A percentile compares a stretch with the other conserved stretches of the same genome.
These are phyloP conservation scores for Eustoma russellianum DNA, from an alignment of 257 asterid genomes.

Conservation along the genomic window DNA sequence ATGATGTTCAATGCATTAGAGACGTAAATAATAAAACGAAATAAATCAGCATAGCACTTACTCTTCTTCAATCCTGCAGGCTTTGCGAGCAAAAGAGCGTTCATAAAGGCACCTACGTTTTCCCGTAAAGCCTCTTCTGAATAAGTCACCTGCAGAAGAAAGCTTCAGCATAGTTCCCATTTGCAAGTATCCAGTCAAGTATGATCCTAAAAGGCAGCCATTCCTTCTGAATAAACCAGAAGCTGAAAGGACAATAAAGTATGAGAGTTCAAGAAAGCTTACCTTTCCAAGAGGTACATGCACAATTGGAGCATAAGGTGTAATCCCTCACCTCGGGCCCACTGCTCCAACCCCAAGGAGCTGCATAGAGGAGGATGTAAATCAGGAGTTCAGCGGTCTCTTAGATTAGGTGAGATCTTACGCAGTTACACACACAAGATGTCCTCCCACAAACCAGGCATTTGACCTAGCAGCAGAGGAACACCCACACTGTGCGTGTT, in stretches of 20 bases:
- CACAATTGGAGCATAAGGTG: no score
- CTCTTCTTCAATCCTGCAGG: conserved; percentile 95
- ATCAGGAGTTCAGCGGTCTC: no score
- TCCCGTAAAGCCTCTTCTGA: conserved; percentile 74
- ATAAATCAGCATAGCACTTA: conserved; percentile 30
- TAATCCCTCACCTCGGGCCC: no score
- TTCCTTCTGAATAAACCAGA: neutral
- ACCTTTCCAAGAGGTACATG: no score
- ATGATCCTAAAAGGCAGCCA: conserved; percentile 3
- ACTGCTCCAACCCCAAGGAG: no score
- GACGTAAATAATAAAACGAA: conserved; percentile 5
- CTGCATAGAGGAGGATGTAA: no score
- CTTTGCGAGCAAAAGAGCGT: conserved; percentile 82
- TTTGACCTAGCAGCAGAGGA: no score
- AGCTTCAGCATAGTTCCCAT: conserved; percentile 1
- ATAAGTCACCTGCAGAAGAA: conserved; percentile 54
- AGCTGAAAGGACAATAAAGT: neutral
- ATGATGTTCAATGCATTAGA: neutral
- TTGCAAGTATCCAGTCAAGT: neutral
- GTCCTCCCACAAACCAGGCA: no score
- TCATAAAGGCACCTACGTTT: conserved; percentile 81
- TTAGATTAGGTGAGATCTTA: no score
- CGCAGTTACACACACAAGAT: no score
- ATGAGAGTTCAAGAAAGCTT: neutral
- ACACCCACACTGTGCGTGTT: no score